phyloP scores from a whole-genome alignment of 2,329 filamentous ascomycete genomes.

The Penicillium sp. region DNA sequence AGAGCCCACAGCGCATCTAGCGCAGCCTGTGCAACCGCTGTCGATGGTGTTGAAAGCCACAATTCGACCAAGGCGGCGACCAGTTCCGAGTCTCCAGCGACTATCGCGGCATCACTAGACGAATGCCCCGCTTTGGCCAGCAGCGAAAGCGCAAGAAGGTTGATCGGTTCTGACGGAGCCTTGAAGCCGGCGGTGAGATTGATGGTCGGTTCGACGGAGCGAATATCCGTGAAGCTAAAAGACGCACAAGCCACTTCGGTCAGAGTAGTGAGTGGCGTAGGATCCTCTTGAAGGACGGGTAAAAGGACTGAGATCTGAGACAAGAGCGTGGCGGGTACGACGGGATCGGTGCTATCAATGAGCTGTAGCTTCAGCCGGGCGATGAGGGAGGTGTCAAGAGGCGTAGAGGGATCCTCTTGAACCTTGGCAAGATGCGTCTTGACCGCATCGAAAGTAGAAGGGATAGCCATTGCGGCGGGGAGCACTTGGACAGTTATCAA shows the following conservation, averaged over 20 bases:
- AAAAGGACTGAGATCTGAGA: slow-evolving; percentile 54
- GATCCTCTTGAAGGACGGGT: slow-evolving; percentile 59
- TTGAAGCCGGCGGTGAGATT: slow-evolving; percentile 59
- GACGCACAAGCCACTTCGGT: slow-evolving; percentile 53
- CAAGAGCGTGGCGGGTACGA: slow-evolving; percentile 43
- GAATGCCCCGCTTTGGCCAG: slow-evolving; percentile 57
- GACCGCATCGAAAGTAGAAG: slow-evolving; percentile 38
- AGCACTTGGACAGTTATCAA: background rate
- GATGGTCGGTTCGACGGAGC: slow-evolving; percentile 50
- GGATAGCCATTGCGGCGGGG: slow-evolving; percentile 35
- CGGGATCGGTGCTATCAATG: slow-evolving; percentile 36
- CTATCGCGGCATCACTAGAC: slow-evolving; percentile 58
- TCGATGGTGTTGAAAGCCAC: slow-evolving; percentile 60
- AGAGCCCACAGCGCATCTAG: slow-evolving; percentile 56
- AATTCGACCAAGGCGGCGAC: slow-evolving; percentile 58
- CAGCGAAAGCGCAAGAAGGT: slow-evolving; percentile 58
- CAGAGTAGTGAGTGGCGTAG: slow-evolving; percentile 56
- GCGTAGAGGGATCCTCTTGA: slow-evolving; percentile 46
- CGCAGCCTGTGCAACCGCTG: slow-evolving; percentile 58
- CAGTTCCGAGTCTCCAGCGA: slow-evolving; percentile 59
- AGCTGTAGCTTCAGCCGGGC: slow-evolving; percentile 54
- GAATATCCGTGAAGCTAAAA: slow-evolving; percentile 54
- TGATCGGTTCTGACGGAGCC: slow-evolving; percentile 55
- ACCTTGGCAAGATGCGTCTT: slow-evolving; percentile 50
- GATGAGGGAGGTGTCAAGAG: slow-evolving; percentile 52